A percentile compares a stretch with the other conserved stretches of the same genome.
Evolutionary conservation across 805 yeast genomes (phyloP).

Genomic region (Cyberlindnera meyerae): DNA sequence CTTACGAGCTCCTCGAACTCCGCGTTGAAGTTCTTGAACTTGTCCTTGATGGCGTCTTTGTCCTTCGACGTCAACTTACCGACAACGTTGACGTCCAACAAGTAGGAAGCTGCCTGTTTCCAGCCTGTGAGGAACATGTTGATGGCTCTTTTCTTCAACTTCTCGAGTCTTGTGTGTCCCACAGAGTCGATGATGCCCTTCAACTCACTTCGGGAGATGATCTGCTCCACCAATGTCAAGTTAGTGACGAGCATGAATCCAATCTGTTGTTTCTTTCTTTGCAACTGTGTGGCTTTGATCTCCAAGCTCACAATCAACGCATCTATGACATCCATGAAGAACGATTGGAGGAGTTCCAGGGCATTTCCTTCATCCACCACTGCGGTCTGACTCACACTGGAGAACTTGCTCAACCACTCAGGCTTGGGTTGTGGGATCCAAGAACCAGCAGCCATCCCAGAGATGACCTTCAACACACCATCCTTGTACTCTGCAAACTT

Average conservation of each 20-base stretch:
- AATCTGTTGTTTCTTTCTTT: constrained; percentile 35
- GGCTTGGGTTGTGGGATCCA: constrained; percentile 67
- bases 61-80: constrained; percentile 61
- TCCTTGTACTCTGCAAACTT: constrained; percentile 57
- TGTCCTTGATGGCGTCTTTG: constrained; percentile 76
- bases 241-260: constrained; percentile 74
- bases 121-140: constrained; percentile 72
- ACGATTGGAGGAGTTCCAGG: constrained; percentile 54
- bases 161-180: constrained; percentile 61
- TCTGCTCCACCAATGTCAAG: constrained; percentile 67
- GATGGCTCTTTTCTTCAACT: constrained; percentile 67
- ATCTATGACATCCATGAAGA: constrained; percentile 74
- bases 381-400: constrained; percentile 41
- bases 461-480: constrained; percentile 48
- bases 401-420: constrained; percentile 43
- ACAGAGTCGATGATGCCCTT: constrained; percentile 48
- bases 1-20: constrained; percentile 74
- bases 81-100: constrained; percentile 77
- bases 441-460: constrained; percentile 47
- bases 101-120: constrained; percentile 70
- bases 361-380: constrained; percentile 39
- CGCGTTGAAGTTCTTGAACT: constrained; percentile 74
- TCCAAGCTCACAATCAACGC: constrained; percentile 63
- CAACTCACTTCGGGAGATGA: constrained; percentile 56
- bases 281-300: constrained; percentile 41